Evolutionary conservation across 441 rosid species (phyloP).

Genomic region (Capsella rubella): DNA sequence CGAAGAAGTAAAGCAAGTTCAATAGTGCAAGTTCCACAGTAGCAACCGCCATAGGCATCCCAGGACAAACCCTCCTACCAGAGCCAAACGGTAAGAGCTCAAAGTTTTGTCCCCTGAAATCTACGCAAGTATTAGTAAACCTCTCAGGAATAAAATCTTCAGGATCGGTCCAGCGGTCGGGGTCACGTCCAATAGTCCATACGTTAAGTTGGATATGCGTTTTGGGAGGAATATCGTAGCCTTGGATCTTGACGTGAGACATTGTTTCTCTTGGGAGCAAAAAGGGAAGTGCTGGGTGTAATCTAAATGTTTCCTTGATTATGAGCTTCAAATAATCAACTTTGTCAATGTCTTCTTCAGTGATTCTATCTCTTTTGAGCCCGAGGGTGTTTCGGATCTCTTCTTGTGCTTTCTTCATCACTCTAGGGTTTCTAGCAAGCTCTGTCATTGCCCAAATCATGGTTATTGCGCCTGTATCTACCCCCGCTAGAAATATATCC

Average conservation of each 20-base stretch:
- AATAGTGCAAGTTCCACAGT: no score
- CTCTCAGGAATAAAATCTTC: no score
- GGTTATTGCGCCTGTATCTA: no score
- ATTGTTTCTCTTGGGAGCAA: conserved; percentile 50
- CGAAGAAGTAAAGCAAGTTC: no score
- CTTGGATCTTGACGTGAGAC: conserved; percentile 42
- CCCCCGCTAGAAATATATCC: neutral
- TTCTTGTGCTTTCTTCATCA: neutral
- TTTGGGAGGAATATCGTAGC: conserved; percentile 26
- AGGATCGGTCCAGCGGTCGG: no score
- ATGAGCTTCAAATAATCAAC: conserved; percentile 47
- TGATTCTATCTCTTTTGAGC: neutral
- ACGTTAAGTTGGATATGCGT: conserved; percentile 38
- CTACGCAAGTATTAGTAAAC: no score
- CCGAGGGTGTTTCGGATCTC: neutral
- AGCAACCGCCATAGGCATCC: no score
- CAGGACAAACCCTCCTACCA: no score
- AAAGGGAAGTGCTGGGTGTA: conserved; percentile 55
- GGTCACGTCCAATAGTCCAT: neutral
- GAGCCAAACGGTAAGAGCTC: no score
- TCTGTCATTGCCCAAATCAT: neutral
- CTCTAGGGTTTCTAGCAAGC: neutral
- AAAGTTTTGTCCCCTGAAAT: no score
- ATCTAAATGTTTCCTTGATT: conserved; percentile 55
- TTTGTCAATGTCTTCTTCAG: neutral